Evolutionary conservation across 2,329 filamentous ascomycete genomes (phyloP).

Genomic region (Aspergillus fijiensis): DNA sequence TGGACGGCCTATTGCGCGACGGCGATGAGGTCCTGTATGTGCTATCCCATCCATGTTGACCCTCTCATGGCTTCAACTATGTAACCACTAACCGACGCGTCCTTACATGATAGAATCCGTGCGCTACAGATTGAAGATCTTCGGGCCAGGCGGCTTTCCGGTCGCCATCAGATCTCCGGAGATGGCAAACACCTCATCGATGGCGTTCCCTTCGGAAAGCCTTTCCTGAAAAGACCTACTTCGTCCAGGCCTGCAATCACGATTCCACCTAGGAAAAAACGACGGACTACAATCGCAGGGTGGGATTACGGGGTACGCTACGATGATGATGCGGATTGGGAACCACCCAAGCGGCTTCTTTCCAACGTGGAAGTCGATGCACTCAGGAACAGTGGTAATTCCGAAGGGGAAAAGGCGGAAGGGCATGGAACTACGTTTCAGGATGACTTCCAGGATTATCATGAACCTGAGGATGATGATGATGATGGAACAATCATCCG

Average conservation of each 20-base stretch:
- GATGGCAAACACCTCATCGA: constrained; percentile 82
- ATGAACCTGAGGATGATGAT: constrained; percentile 26
- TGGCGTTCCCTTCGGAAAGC: constrained; percentile 78
- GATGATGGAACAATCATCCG: constrained; percentile 40
- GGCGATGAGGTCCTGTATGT: constrained; percentile 80
- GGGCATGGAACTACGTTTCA: constrained; percentile 34
- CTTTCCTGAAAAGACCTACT: constrained; percentile 59
- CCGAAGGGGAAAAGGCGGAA: constrained; percentile 24
- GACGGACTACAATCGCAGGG: constrained; percentile 43
- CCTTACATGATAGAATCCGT: constrained; percentile 62
- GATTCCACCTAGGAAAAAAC: constrained; percentile 72
- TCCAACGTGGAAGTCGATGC: constrained; percentile 27
- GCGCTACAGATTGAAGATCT: constrained; percentile 74
- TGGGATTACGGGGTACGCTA: constrained; percentile 28
- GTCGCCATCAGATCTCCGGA: constrained; percentile 74
- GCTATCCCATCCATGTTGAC: background rate
- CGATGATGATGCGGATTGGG: constrained; percentile 35
- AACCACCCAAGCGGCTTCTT: constrained; percentile 21
- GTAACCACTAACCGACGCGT: background rate
- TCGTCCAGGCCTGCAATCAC: constrained; percentile 64
- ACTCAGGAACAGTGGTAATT: constrained; percentile 15
- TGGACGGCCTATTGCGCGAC: constrained; percentile 69
- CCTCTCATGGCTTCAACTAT: background rate
- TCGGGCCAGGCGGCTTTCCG: constrained; percentile 68
- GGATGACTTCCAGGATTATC: constrained; percentile 25